A percentile compares a stretch with the other conserved stretches of the same genome.
phyloP scores from a whole-genome alignment of 2,329 filamentous ascomycete species.

The Alternaria dauci region DNA sequence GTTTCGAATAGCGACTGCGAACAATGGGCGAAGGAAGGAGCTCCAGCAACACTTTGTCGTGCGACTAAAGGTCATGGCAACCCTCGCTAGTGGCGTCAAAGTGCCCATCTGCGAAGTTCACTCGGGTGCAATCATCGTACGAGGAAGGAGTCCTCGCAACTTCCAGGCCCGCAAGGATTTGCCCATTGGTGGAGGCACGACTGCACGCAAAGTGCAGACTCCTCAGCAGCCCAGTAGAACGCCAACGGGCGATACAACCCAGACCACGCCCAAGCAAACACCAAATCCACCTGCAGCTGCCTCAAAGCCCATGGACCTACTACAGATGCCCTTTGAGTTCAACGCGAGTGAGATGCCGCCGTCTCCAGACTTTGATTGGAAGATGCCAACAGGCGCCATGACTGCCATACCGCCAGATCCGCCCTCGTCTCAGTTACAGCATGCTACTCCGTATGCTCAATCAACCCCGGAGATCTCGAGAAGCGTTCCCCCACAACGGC shows the following conservation, averaged over 20 bases:
- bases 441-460: slow-evolving; percentile 56
- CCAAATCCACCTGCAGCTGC: slow-evolving; percentile 34
- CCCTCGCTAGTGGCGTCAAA: slow-evolving; percentile 82
- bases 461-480: slow-evolving; percentile 63
- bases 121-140: slow-evolving; percentile 91
- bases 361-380: slow-evolving; percentile 57
- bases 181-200: slow-evolving; percentile 80
- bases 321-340: slow-evolving; percentile 54
- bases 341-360: slow-evolving; percentile 52
- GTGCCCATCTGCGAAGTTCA: slow-evolving; percentile 82
- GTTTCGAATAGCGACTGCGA: slow-evolving; percentile 93
- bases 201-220: slow-evolving; percentile 69
- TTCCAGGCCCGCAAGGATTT: slow-evolving; percentile 95
- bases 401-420: slow-evolving; percentile 54
- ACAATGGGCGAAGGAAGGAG: slow-evolving; percentile 93
- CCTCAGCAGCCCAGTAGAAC: slow-evolving; percentile 48
- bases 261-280: slow-evolving; percentile 38
- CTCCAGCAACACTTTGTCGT: slow-evolving; percentile 96
- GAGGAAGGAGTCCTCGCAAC: slow-evolving; percentile 90
- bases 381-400: slow-evolving; percentile 53
- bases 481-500: slow-evolving; percentile 47
- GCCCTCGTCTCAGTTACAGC: slow-evolving; percentile 45
- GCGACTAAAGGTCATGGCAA: slow-evolving; percentile 84
- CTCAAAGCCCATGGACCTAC: slow-evolving; percentile 46
- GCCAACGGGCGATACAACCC: slow-evolving; percentile 47